Evolutionary conservation across 2,329 filamentous ascomycete genomes (phyloP).

Genomic region (Zasmidium citrigriseum): DNA sequence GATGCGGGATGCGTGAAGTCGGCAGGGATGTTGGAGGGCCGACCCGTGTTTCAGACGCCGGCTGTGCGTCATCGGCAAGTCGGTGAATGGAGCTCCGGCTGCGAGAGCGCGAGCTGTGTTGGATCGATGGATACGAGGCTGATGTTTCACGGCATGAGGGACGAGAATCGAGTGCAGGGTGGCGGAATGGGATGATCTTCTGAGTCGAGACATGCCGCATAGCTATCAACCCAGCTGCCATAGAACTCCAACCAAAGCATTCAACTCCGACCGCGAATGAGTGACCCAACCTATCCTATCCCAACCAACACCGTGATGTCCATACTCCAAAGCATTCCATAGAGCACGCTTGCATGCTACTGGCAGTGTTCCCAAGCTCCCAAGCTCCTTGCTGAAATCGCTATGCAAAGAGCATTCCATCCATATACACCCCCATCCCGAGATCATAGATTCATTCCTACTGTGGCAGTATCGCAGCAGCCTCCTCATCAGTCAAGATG

Average conservation of each 20-base stretch:
- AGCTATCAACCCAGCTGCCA: no score
- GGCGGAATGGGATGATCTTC: no score
- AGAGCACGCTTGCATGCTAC: not conserved
- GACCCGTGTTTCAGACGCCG: not conserved
- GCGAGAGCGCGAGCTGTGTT: not conserved
- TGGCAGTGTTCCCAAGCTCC: slow-evolving; percentile 3
- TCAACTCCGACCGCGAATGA: no score
- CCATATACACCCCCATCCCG: slow-evolving; percentile 40
- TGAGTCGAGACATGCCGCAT: no score
- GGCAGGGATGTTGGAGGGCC: not conserved
- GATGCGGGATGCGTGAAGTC: not conserved
- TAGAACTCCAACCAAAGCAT: no score
- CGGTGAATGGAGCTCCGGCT: not conserved
- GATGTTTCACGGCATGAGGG: no score
- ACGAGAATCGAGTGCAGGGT: no score
- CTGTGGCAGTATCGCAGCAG: slow-evolving; percentile 67
- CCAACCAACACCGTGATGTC: no score
- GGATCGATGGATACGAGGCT: no score
- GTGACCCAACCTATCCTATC: no score
- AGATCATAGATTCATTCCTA: no score
- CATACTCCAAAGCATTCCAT: no score
- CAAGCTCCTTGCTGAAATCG: slow-evolving; percentile 15
- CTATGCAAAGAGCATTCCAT: slow-evolving; percentile 2
- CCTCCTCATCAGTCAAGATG: slow-evolving; percentile 74
- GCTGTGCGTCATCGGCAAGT: not conserved